Conservation (phyloP, 257 asterid species). For the Gardenia jasminoides region DNA sequence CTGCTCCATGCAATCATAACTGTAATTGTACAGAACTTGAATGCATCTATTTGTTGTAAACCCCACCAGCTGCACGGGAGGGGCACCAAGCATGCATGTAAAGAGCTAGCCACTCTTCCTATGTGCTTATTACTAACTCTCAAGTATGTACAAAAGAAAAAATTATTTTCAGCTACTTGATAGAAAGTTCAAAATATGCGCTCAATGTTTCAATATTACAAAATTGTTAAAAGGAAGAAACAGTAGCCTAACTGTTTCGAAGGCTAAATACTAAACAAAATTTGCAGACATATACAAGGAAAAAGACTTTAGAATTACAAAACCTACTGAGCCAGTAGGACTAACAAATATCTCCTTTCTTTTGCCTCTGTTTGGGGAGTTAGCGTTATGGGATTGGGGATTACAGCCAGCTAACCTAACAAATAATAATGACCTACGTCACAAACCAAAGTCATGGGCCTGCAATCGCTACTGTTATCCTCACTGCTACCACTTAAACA, state of each 20-base stretch:
- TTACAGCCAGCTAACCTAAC: background rate
- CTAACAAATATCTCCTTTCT: background rate
- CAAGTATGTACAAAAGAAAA: too few species aligned
- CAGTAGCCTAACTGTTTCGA: background rate
- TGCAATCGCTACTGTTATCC: background rate
- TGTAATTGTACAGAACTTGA: too few species aligned
- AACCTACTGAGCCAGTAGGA: background rate
- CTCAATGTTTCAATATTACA: background rate
- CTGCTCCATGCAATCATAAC: too few species aligned
- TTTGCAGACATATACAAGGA: background rate
- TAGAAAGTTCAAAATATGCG: too few species aligned
- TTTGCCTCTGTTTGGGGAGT: background rate
- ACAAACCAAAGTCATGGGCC: background rate
- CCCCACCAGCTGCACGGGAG: too few species aligned
- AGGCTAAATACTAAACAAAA: background rate
- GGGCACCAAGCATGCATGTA: too few species aligned
- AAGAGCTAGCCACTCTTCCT: too few species aligned
- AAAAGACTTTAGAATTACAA: background rate
- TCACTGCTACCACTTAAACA: constrained; percentile 33
- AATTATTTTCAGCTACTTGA: too few species aligned
- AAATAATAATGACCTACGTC: background rate
- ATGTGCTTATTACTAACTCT: too few species aligned
- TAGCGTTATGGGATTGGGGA: background rate
- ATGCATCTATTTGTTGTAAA: too few species aligned
- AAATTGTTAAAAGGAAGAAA: too few species aligned